Evolutionary conservation across 345 rosid genomes (phyloP).

Genomic region (Trapa incisa): DNA sequence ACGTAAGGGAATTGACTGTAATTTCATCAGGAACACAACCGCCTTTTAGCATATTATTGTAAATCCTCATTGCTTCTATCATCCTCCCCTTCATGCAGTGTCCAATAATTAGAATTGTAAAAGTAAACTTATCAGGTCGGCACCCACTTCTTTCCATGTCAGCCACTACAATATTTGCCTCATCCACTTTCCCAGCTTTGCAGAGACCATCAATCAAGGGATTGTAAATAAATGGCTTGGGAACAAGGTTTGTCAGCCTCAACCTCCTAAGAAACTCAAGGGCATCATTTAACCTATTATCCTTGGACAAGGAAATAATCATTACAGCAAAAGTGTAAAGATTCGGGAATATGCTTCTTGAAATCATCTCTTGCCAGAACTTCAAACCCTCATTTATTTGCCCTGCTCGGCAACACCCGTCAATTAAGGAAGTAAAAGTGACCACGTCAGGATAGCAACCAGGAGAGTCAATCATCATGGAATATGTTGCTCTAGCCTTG

Average conservation of each 20-base stretch:
- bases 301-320: slow-evolving; percentile 63
- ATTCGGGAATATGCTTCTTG: slow-evolving; percentile 46
- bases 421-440: slow-evolving; percentile 70
- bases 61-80: slow-evolving; percentile 66
- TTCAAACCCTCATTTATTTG: slow-evolving; percentile 43
- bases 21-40: slow-evolving; percentile 73
- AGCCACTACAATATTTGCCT: slow-evolving; percentile 51
- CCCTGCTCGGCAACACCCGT: slow-evolving; percentile 78
- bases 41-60: slow-evolving; percentile 53
- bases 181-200: slow-evolving; percentile 80
- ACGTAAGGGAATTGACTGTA: slow-evolving; percentile 45
- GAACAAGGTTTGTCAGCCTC: slow-evolving; percentile 27
- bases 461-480: slow-evolving; percentile 34
- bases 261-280: slow-evolving; percentile 48
- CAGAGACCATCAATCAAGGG: slow-evolving; percentile 89
- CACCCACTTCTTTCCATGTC: slow-evolving; percentile 76
- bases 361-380: slow-evolving; percentile 56
- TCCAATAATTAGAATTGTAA: slow-evolving; percentile 82
- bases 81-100: slow-evolving; percentile 90
- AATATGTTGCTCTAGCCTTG: slow-evolving; percentile 32
- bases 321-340: slow-evolving; percentile 55
- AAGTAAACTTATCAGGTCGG: slow-evolving; percentile 75
- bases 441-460: slow-evolving; percentile 56
- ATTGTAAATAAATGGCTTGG: slow-evolving; percentile 70
- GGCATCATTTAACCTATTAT: slow-evolving; percentile 62